Conservation (phyloP, 2,329 filamentous ascomycete species). For the Talaromyces sp. region DNA sequence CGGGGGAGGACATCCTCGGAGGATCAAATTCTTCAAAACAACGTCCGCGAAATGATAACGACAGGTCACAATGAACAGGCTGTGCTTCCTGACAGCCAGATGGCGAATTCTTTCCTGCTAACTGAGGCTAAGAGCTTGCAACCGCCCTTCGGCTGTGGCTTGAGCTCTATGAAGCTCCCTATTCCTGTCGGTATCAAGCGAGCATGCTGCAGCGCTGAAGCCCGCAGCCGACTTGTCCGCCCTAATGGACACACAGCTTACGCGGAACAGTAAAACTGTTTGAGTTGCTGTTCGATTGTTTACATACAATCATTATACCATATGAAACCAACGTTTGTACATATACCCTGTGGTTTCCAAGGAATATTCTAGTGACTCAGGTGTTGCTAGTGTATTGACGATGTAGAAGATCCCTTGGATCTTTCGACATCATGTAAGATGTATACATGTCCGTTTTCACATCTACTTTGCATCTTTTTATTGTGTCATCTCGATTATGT, state of each 20-base stretch:
- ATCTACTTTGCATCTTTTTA: not conserved
- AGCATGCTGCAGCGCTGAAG: constrained; percentile 35
- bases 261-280: not conserved
- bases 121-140: constrained; percentile 16
- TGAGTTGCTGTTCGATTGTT: not conserved
- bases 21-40: constrained; percentile 31
- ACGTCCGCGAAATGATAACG: constrained; percentile 34
- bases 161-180: constrained; percentile 18
- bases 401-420: constrained; percentile 17
- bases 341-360: not conserved
- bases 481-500: not conserved
- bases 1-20: constrained; percentile 36
- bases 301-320: not conserved
- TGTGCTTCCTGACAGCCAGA: constrained; percentile 26
- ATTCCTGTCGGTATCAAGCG: constrained; percentile 35
- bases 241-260: not conserved
- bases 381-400: constrained; percentile 15
- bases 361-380: not conserved
- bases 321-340: not conserved
- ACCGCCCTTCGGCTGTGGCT: constrained; percentile 12
- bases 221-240: constrained; percentile 3
- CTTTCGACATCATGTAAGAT: constrained; percentile 13
- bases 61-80: constrained; percentile 18
- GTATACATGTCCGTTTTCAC: constrained; percentile 6
- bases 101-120: constrained; percentile 28